Conservation (phyloP, 352 stramenopile genomes). For the Albugo candida region DNA sequence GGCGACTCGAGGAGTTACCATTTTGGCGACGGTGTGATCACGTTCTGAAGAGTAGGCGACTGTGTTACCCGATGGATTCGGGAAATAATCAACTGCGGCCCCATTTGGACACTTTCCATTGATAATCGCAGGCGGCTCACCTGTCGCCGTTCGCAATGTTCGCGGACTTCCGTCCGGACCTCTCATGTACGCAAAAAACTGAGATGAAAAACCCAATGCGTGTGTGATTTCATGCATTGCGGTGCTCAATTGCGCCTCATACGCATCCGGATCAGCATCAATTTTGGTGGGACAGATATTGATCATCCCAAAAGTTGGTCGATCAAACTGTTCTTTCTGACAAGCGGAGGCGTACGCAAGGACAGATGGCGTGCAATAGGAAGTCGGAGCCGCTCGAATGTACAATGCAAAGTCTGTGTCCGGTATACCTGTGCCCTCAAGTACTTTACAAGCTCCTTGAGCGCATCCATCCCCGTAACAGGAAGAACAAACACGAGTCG, state of each 20-base stretch:
- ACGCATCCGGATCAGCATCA: slow-evolving; percentile 25
- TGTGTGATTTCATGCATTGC: slow-evolving; percentile 72
- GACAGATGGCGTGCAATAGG: slow-evolving; percentile 26
- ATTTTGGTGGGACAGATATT: slow-evolving; percentile 69
- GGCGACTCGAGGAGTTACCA: slow-evolving; percentile 43
- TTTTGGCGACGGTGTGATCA: slow-evolving; percentile 29
- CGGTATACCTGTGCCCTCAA: slow-evolving; percentile 13
- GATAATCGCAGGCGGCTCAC: slow-evolving; percentile 11
- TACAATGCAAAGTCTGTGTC: slow-evolving; percentile 59
- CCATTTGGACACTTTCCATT: slow-evolving; percentile 31
- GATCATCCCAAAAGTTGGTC: slow-evolving; percentile 60
- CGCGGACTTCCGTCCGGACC: slow-evolving; percentile 37
- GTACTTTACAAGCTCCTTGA: slow-evolving; percentile 18
- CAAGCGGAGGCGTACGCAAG: slow-evolving; percentile 63
- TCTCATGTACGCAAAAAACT: slow-evolving; percentile 62
- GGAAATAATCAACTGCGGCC: slow-evolving; percentile 18
- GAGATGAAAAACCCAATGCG: slow-evolving; percentile 52
- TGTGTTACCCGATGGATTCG: slow-evolving; percentile 16
- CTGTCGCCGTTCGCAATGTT: slow-evolving; percentile 27
- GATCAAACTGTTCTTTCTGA: slow-evolving; percentile 72
- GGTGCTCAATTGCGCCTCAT: slow-evolving; percentile 39
- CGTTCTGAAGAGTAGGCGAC: slow-evolving; percentile 34
- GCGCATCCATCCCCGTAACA: slow-evolving; percentile 23
- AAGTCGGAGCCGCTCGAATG: slow-evolving; percentile 24
- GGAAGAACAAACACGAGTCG: slow-evolving; percentile 19